Base-by-base conservation (phyloP, 2,329 filamentous ascomycete species). In the Fusarium sp. region DNA sequence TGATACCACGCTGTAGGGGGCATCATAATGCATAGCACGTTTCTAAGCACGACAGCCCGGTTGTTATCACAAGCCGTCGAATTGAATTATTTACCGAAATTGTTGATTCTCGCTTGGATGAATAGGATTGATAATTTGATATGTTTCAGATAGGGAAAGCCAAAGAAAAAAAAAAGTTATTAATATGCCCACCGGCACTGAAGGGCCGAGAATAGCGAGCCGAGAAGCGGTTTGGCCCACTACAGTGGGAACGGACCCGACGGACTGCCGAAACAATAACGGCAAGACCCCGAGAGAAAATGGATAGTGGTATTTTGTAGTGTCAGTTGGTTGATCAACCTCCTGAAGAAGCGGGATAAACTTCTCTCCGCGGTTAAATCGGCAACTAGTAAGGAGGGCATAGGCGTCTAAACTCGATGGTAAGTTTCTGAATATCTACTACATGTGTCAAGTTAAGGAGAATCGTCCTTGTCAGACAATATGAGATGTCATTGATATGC, bases 171-270 rank as follows among this genome's bases (percentile, higher is more conserved):
- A 26, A 26, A 50, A 62, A 40, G 44, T 42, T 68, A 68, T 66
- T 52, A 63, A 68, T 53, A 68, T 30, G 46, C 15, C 15, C 23
- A 20, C 38, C 57, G 56, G 63, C 64, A 67, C 46, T 41, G 27
- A 67, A 49, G 44, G 44, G 64, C 64, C 64, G 64, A 67, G 64
- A 56, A 63, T 20, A 52, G 45, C 55, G 26, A 50, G 56, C 53
- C 53, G 40, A 67, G 64, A 66, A 66, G 62, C 54, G 40, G 27
- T 32, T 26, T 56, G 50, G 56, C 30, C 64, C 64, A 55, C 64
- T 38, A 14, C 26, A 46, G 38, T 52, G 62, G 56, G 41, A 42
- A 53, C 49, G 20, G 53, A 26, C 53, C 41, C n/a, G 30, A 65
- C 44, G 30, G 32, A 65, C 42, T 59, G 46, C 55, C 40, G 61